These are phyloP conservation scores for Eucalyptus coolabah DNA, from an alignment of 345 rosid species.

Conservation along the genomic window DNA sequence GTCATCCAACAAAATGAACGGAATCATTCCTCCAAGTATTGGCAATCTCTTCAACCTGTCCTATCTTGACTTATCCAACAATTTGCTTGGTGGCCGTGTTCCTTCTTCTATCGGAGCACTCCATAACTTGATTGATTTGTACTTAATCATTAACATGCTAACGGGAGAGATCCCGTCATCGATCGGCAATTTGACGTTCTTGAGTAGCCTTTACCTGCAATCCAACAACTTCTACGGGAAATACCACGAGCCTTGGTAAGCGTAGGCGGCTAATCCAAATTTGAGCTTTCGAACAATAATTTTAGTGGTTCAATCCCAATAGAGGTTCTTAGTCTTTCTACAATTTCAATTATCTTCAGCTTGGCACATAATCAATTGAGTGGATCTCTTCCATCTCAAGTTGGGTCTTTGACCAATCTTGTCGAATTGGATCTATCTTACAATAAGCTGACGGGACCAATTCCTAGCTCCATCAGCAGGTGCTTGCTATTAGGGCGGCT, in stretches of 20 bases:
- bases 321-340: not conserved
- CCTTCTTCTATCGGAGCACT: not conserved
- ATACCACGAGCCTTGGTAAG: constrained; percentile 2
- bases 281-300: constrained; percentile 8
- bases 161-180: not conserved
- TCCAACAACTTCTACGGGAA: not conserved
- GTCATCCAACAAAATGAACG: too few species aligned
- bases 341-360: not conserved
- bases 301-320: not conserved
- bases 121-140: not conserved
- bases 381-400: constrained; percentile 7
- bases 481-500: constrained; percentile 1
- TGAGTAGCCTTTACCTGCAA: rapidly evolving
- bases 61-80: not conserved
- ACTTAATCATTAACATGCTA: not conserved
- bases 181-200: not conserved
- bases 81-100: not conserved
- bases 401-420: constrained; percentile 9
- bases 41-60: not conserved
- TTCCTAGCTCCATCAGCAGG: constrained; percentile 5
- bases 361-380: not conserved
- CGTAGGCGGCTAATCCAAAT: not conserved
- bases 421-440: not conserved
- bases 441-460: constrained; percentile 15
- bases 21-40: too few species aligned